Conservation (phyloP, 371 early-diverging fungal genomes). For the Lichtheimia ramosa region DNA sequence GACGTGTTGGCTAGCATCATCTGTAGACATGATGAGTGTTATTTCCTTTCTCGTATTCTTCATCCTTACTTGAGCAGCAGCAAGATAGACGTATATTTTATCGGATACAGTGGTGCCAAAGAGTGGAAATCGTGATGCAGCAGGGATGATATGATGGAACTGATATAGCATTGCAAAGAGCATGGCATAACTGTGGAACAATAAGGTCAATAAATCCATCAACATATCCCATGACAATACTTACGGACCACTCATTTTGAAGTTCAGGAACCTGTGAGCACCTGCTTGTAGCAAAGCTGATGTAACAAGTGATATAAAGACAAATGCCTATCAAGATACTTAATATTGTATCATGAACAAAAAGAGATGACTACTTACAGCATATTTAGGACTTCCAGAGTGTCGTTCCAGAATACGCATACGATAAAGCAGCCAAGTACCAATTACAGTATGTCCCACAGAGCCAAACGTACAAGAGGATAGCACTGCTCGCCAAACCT, state of each 20-base stretch:
- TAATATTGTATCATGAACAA: neutral
- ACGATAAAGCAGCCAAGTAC: constrained; percentile 64
- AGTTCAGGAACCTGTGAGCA: constrained; percentile 67
- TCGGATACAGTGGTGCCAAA: constrained; percentile 63
- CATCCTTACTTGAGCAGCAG: constrained; percentile 55
- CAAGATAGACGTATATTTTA: constrained; percentile 61
- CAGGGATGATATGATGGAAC: constrained; percentile 58
- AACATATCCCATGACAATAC: constrained; percentile 11
- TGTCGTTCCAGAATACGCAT: constrained; percentile 72
- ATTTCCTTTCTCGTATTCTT: neutral
- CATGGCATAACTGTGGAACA: constrained; percentile 47
- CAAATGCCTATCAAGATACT: constrained; percentile 47
- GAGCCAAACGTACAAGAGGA: constrained; percentile 56
- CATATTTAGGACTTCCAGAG: constrained; percentile 70
- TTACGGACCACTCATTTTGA: constrained; percentile 69
- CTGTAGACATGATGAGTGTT: neutral
- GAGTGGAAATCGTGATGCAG: constrained; percentile 61
- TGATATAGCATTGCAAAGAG: constrained; percentile 65
- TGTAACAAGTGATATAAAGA: constrained; percentile 47
- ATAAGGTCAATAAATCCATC: neutral
- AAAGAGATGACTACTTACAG: constrained; percentile 28
- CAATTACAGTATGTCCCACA: constrained; percentile 61
- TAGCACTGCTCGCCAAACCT: constrained; percentile 61
- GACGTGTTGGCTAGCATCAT: constrained; percentile 2
- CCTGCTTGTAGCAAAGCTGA: constrained; percentile 58